Evolutionary conservation across 2,329 filamentous ascomycete genomes (phyloP), one percentile per base, ranked within the genome.

Genomic region (Trichoderma sp.): DNA sequence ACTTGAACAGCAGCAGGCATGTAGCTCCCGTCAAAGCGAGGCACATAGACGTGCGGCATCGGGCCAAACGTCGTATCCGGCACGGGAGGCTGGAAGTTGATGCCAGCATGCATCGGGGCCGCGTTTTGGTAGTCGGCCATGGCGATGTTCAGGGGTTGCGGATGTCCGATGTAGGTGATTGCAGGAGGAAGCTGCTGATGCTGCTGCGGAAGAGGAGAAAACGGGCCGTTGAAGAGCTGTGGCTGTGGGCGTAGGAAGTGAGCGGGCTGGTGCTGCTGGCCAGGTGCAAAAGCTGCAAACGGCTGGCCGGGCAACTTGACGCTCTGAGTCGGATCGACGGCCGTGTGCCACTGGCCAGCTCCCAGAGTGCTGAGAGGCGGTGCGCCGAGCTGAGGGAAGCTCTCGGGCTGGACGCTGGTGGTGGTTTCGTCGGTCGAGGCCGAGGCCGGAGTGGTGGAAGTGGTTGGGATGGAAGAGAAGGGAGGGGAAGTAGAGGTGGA

Each of bases 41-140:
- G 90, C 71, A 88, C 83, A 78, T 91, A 91, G 24, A 86, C 85
- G 77, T 92, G 89, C 33, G 85, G 80, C 75, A 89, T 88, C 2
- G 89, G 87, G 4, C 90, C 90, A 80, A 87, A 85, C 60, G 87
- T 88, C 18, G 89, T 90, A 78, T 90, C 88, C 4, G 89, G 89
- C 18, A 90, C 88, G 33, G 88, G 89, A 1, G 90, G 90, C 79
- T 91, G 88, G 79, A 89, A 91, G 80, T 89, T 87, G 67, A 88
- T 80, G 72, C 87, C 87, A 65, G 80, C 80, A 35, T 83, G 81
- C 59, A 85, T 84, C 77, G 85, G 87, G n/a, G 78, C 80, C n/a
- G 83, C 77, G 78, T 86, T 86, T 76, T 83, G 83, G 78, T 88
- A 88, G 75, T 84, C 83, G 71, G 82, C 83, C 84, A 84, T 85